A percentile compares a stretch with the other conserved stretches of the same genome.
phyloP scores from a whole-genome alignment of 1,139 yeast genomes.

The Suhomyces choctaworum region DNA sequence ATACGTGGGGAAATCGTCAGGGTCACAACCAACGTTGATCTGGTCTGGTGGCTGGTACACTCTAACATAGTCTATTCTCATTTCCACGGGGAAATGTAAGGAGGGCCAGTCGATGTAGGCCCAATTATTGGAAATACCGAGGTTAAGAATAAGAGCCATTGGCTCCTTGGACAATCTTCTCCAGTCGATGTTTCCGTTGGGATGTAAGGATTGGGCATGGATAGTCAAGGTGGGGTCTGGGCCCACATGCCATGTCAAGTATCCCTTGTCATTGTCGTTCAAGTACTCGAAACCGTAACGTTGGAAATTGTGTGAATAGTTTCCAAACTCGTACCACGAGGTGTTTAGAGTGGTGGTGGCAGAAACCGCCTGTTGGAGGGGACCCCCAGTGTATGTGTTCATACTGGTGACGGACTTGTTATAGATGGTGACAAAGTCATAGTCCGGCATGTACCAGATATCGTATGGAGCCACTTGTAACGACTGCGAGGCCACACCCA shows the following conservation, averaged over 20 bases:
- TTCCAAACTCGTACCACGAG: slow-evolving; percentile 28
- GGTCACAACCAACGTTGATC: slow-evolving; percentile 29
- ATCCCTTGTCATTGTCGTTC: slow-evolving; percentile 25
- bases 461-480: slow-evolving; percentile 32
- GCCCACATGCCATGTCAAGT: slow-evolving; percentile 31
- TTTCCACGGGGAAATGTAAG: slow-evolving; percentile 24
- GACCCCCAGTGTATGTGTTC: slow-evolving; percentile 34
- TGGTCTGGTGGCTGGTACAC: slow-evolving; percentile 28
- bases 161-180: slow-evolving; percentile 30
- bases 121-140: slow-evolving; percentile 33
- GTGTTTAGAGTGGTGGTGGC: slow-evolving; percentile 27
- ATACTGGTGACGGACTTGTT: slow-evolving; percentile 24
- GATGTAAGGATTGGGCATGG: slow-evolving; percentile 26
- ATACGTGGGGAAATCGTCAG: slow-evolving; percentile 25
- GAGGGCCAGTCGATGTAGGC: slow-evolving; percentile 34
- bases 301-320: slow-evolving; percentile 22
- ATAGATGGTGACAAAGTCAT: slow-evolving; percentile 25
- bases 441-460: slow-evolving; percentile 33
- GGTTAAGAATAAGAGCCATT: slow-evolving; percentile 28
- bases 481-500: slow-evolving; percentile 31
- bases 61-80: slow-evolving; percentile 27
- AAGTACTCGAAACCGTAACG: slow-evolving; percentile 27
- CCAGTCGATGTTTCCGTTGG: slow-evolving; percentile 30
- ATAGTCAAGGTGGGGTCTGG: slow-evolving; percentile 27
- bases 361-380: slow-evolving; percentile 31